A percentile compares a stretch with the other conserved stretches of the same genome.
phyloP scores from a whole-genome alignment of 2,329 filamentous ascomycete species.

The Paecilomyces dactylethromorphus region DNA sequence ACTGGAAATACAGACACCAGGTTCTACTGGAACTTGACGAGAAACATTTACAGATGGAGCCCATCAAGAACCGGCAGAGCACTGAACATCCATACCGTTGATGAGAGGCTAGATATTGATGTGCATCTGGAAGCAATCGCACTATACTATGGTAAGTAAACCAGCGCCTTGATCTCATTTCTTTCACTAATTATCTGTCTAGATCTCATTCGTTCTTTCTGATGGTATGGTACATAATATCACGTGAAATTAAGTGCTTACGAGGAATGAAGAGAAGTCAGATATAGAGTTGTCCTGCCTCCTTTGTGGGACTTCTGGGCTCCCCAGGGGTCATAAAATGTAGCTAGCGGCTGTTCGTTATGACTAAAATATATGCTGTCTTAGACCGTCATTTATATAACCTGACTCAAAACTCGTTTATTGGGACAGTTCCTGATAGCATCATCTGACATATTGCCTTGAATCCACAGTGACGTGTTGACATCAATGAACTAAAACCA shows the following conservation, averaged over 20 bases:
- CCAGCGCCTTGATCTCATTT: neutral
- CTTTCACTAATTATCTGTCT: neutral
- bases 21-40: conserved; percentile 48
- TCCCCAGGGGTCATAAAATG: too few species aligned
- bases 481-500: too few species aligned
- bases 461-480: too few species aligned
- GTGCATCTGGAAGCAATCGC: conserved; percentile 38
- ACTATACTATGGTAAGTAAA: conserved; percentile 35
- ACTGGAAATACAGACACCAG: conserved; percentile 49
- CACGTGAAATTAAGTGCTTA: neutral
- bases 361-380: too few species aligned
- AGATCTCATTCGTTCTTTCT: conserved; percentile 9
- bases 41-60: conserved; percentile 48
- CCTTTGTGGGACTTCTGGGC: neutral
- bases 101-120: conserved; percentile 40
- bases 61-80: conserved; percentile 40
- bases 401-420: too few species aligned
- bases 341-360: too few species aligned
- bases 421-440: too few species aligned
- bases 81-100: conserved; percentile 45
- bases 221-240: neutral
- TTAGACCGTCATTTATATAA: too few species aligned
- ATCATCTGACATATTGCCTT: too few species aligned
- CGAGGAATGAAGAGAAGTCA: neutral
- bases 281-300: neutral